Conservation (phyloP, 306 rosid species). For the Acacia crassicarpa region DNA sequence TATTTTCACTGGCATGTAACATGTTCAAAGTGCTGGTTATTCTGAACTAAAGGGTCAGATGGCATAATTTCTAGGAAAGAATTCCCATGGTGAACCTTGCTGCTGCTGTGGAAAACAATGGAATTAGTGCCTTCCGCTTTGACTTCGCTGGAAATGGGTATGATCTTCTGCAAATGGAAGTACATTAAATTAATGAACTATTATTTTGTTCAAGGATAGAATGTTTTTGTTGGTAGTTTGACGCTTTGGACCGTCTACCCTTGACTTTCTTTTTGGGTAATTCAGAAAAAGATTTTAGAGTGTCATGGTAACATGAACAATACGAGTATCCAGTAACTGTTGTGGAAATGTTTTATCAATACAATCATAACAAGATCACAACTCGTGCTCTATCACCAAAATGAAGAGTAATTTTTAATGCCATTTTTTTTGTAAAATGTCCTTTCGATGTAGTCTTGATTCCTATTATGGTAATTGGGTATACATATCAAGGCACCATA, state of each 20-base stretch:
- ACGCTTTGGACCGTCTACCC: background rate
- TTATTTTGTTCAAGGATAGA: conserved; percentile 4
- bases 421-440: background rate
- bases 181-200: background rate
- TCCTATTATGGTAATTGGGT: conserved; percentile 9
- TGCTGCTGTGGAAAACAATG: conserved; percentile 55
- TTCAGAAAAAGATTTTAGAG: conserved; percentile 6
- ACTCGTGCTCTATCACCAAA: background rate
- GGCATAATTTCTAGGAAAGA: conserved; percentile 54
- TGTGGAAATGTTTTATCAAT: background rate
- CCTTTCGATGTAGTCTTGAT: background rate
- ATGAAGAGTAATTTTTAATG: background rate
- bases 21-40: conserved; percentile 21
- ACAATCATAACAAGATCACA: background rate
- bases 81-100: conserved; percentile 88
- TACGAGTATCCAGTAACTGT: background rate
- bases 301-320: background rate
- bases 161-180: conserved; percentile 18
- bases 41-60: conserved; percentile 9
- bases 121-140: conserved; percentile 74
- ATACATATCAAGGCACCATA: background rate
- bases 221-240: background rate
- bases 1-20: background rate
- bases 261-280: background rate
- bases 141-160: conserved; percentile 96